Evolutionary conservation across 331 rosid genomes (phyloP), one percentile per base, ranked within the genome.

Genomic region (Arachis monticola): DNA sequence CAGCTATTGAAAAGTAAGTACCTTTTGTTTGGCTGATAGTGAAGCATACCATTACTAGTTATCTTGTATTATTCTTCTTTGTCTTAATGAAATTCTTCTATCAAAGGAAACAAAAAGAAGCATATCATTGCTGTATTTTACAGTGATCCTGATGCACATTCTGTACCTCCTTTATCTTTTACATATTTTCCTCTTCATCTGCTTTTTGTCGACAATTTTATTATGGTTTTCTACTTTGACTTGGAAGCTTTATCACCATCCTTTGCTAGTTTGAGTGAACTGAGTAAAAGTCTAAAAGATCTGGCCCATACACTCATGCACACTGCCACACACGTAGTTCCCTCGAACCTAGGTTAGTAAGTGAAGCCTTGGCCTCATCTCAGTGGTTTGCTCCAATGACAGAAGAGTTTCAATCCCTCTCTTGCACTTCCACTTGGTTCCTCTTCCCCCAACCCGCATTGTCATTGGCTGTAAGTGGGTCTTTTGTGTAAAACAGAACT

Each of bases 1-100:
- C 98, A 79, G 98, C 98, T 70, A 88, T 97, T 41, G 88, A 89
- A 81, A 93, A 82, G 98, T 93, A 83, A 75, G 83, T 79, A 32
- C 65, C 71, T 75, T 81, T 44, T 60, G 13, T 74, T 42, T 50
- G 73, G 61, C 48, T 59, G 42, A 62, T 77, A 72, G 60, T 52
- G 57, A 73, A 80, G 50, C 71, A 67, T 76, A 67, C 62, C 35
- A 2, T 72, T 57, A 5, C 47, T 13, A 35, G 3, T 4, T 35
- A 35, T 35, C 40, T 35, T 35, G 40, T 35, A 35, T 35, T 35
- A 35, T 35, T 35, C 40, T 35, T 35, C 40, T 35, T 4, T 35
- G 40, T 35, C 40, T 35, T 35, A 35, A 35, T 35, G 4, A 35
- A 35, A 35, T 35, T 35, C 40, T 35, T 35, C 40, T 35, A 35